Evolutionary conservation across 1,139 yeast species (phyloP).

Genomic region (Taiozyma sp.): DNA sequence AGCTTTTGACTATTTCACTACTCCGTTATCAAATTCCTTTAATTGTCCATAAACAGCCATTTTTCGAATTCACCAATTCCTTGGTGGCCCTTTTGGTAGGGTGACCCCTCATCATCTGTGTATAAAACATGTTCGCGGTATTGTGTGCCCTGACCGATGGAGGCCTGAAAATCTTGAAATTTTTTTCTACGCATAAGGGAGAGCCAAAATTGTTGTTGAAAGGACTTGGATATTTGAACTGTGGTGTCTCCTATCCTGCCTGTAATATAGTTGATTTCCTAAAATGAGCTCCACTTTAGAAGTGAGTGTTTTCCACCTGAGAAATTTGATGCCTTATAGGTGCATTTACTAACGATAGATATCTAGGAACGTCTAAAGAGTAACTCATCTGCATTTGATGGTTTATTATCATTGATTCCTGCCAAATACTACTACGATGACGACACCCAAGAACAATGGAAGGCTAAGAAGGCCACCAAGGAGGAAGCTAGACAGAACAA

Average conservation of each 20-base stretch:
- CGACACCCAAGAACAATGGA: slow-evolving; percentile 82
- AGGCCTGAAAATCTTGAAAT: background rate
- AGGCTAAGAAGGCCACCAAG: slow-evolving; percentile 69
- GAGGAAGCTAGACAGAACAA: slow-evolving; percentile 58
- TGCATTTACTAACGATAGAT: background rate
- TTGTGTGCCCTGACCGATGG: slow-evolving; percentile 5
- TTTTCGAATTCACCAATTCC: background rate
- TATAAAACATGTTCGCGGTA: background rate
- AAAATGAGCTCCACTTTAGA: slow-evolving; percentile 22
- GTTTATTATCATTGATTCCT: slow-evolving; percentile 84
- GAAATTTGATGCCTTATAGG: background rate
- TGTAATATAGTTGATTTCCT: background rate
- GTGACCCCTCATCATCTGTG: background rate
- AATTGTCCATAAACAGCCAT: background rate
- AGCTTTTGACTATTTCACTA: background rate
- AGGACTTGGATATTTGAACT: background rate
- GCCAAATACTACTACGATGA: slow-evolving; percentile 87
- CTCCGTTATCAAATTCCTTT: background rate
- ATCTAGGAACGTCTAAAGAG: slow-evolving; percentile 21
- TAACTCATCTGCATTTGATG: slow-evolving; percentile 77
- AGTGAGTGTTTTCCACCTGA: slow-evolving; percentile 7
- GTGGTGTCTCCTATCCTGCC: background rate
- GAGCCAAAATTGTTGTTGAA: background rate
- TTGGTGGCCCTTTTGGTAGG: background rate
- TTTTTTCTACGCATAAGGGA: background rate